Evolutionary conservation across 2,329 filamentous ascomycete species (phyloP).

Genomic region (Cordyceps farinosa): DNA sequence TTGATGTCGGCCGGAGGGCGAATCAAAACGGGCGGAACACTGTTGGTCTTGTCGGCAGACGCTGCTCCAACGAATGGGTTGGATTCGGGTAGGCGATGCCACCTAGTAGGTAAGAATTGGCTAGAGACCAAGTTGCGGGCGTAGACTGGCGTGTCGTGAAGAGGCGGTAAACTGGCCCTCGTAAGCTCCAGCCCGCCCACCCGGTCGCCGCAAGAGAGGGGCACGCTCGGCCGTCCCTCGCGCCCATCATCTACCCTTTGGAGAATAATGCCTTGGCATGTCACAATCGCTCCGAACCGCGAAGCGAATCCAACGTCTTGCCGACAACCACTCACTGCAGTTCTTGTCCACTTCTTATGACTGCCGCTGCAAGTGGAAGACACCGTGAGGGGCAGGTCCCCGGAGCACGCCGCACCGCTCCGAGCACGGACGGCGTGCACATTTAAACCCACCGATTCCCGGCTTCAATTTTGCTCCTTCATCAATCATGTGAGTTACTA

Average conservation of each 20-base stretch:
- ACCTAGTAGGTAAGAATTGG: neutral
- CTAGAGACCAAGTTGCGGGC: neutral
- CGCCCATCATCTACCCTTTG: neutral
- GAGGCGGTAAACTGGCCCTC: slow-evolving; percentile 12
- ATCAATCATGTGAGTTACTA: neutral
- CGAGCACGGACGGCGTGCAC: neutral
- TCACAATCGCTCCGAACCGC: no score
- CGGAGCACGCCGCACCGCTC: neutral
- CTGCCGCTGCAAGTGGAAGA: no score
- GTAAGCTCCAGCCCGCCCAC: slow-evolving; percentile 8
- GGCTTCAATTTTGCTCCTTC: neutral
- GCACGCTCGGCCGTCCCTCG: neutral
- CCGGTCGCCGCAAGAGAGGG: slow-evolving; percentile 4
- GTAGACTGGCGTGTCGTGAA: neutral
- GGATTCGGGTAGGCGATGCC: neutral
- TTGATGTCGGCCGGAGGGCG: neutral
- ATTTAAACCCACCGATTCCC: neutral
- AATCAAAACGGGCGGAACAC: neutral
- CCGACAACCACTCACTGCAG: no score
- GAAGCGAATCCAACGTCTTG: no score
- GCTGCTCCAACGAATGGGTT: neutral
- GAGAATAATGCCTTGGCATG: neutral
- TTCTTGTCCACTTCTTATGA: no score
- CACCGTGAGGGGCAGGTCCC: neutral
- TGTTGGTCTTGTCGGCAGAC: neutral